Percentiles rank a stretch among this genome's conserved stretches.
Conservation (phyloP, 2,329 filamentous ascomycete genomes). For the Cladorrhinum sp. region DNA sequence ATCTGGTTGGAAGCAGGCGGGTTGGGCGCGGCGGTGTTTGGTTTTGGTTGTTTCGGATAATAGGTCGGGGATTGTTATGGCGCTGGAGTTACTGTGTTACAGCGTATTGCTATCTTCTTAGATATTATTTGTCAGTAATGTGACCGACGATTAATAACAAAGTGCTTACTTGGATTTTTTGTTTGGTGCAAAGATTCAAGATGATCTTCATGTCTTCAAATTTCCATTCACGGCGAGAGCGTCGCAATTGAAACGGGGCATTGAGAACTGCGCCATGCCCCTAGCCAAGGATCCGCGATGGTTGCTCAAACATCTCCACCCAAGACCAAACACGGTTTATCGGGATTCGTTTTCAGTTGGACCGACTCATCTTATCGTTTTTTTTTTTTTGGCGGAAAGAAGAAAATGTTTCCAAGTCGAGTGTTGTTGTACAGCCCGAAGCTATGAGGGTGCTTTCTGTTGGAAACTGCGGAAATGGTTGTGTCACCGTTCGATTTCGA, state of each 20-base stretch:
- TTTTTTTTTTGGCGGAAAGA: background rate
- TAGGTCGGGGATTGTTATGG: no score
- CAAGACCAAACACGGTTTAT: background rate
- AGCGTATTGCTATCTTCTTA: no score
- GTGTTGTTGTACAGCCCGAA: background rate
- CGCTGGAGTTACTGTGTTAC: no score
- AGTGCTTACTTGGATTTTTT: no score
- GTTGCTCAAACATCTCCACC: background rate
- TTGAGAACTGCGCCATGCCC: background rate
- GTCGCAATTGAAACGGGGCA: background rate
- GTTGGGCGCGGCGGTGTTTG: background rate
- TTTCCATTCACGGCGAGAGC: background rate
- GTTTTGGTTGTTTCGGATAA: background rate
- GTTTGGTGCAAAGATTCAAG: background rate
- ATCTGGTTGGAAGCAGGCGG: background rate
- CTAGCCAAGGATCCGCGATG: background rate
- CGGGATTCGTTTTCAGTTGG: background rate
- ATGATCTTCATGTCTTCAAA: background rate
- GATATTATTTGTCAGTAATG: background rate
- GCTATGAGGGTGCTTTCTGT: background rate
- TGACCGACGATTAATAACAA: no score
- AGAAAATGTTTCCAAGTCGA: background rate
- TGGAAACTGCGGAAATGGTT: no score
- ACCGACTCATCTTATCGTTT: background rate
- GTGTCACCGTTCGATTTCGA: background rate